phyloP scores from a whole-genome alignment of 257 asterid genomes.

The Nicotiana attenuata region DNA sequence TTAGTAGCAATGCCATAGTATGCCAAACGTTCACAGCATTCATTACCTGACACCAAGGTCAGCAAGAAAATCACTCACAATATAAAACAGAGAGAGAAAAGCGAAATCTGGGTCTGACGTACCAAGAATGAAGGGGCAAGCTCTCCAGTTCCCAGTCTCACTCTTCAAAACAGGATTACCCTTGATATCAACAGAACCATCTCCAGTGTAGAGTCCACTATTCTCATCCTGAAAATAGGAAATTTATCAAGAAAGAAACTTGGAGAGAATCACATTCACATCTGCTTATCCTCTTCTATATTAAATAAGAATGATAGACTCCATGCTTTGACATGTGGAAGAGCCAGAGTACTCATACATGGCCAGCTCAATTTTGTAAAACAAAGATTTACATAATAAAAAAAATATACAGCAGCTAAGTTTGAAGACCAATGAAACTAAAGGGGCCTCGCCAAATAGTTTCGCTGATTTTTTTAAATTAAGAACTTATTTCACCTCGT shows the following conservation, averaged over 20 bases:
- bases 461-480: not conserved
- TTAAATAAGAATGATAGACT: not conserved
- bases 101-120: constrained; percentile 9
- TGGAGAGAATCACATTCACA: not conserved
- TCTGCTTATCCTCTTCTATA: constrained; percentile 1
- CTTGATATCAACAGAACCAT: constrained; percentile 92
- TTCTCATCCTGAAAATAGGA: constrained; percentile 39
- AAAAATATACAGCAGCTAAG: too few species aligned
- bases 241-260: not conserved
- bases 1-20: constrained; percentile 93
- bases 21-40: constrained; percentile 95
- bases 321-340: not conserved
- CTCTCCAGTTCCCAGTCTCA: constrained; percentile 95
- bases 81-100: not conserved
- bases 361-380: not conserved
- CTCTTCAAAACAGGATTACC: constrained; percentile 86
- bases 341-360: not conserved
- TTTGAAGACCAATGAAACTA: not conserved
- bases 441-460: not conserved
- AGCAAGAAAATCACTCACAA: constrained; percentile 6
- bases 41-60: constrained; percentile 65
- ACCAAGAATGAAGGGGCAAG: constrained; percentile 95
- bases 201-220: constrained; percentile 56
- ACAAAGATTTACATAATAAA: not conserved
- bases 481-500: not conserved